Evolutionary conservation across 2,329 filamentous ascomycete genomes (phyloP).

Genomic region (Arthrobotrys megalospora): DNA sequence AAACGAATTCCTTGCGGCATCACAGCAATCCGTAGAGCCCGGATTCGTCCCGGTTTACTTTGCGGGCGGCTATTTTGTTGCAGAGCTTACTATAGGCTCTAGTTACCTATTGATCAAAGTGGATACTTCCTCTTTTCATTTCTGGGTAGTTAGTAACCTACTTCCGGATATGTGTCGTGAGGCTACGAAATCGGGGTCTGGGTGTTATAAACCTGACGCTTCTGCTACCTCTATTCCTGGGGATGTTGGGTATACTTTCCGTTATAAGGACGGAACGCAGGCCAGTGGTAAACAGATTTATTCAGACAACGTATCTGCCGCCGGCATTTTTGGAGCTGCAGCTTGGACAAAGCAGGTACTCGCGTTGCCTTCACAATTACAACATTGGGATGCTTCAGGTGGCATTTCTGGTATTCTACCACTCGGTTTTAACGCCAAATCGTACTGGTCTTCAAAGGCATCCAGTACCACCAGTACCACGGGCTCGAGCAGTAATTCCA

Average conservation of each 20-base stretch:
- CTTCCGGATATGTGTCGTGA: constrained; percentile 23
- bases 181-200: constrained; percentile 13
- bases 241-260: constrained; percentile 30
- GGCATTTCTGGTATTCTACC: constrained; percentile 48
- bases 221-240: constrained; percentile 9
- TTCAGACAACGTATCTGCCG: constrained; percentile 21
- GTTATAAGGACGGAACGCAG: constrained; percentile 35
- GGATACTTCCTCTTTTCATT: constrained; percentile 52
- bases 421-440: constrained; percentile 35
- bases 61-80: constrained; percentile 34
- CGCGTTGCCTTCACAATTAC: constrained; percentile 23
- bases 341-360: constrained; percentile 38
- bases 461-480: background rate
- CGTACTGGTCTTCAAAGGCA: constrained; percentile 19
- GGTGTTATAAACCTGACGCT: constrained; percentile 34
- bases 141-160: constrained; percentile 43
- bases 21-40: constrained; percentile 14
- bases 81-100: constrained; percentile 44
- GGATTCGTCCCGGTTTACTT: constrained; percentile 45
- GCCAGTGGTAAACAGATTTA: constrained; percentile 31
- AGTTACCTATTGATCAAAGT: constrained; percentile 36
- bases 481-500: background rate
- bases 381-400: constrained; percentile 17
- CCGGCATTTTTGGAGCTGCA: constrained; percentile 38
- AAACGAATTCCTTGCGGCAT: constrained; percentile 38